A percentile compares a stretch with the other conserved stretches of the same genome.
Evolutionary conservation across 2,329 filamentous ascomycete genomes (phyloP).

Genomic region (Mollisiaceae sp.): DNA sequence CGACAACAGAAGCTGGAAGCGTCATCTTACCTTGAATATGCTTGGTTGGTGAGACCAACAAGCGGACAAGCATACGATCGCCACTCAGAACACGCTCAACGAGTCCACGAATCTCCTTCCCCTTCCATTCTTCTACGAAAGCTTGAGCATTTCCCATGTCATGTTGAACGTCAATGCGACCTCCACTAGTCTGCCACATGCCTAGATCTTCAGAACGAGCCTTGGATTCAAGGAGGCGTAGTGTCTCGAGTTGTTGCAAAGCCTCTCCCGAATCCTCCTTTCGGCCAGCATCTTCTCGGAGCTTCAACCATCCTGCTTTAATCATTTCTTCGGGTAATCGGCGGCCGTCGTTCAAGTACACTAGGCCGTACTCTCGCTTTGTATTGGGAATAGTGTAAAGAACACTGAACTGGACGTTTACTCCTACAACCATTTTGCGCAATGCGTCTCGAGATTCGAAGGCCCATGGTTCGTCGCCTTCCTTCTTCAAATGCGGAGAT

Average conservation of each 20-base stretch:
- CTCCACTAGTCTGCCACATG: conserved; percentile 73
- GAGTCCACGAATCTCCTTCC: conserved; percentile 80
- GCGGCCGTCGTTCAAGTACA: conserved; percentile 76
- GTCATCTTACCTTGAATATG: conserved; percentile 60
- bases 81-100: conserved; percentile 92
- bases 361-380: conserved; percentile 86
- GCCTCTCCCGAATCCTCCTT: conserved; percentile 86
- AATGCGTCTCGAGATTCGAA: conserved; percentile 96
- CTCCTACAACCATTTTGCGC: conserved; percentile 82
- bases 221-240: conserved; percentile 76
- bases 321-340: conserved; percentile 82
- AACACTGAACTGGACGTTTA: conserved; percentile 82
- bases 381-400: conserved; percentile 87
- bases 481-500: conserved; percentile 83
- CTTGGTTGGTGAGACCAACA: conserved; percentile 80
- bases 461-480: conserved; percentile 89
- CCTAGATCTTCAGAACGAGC: conserved; percentile 83
- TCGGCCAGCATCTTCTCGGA: conserved; percentile 90
- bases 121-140: conserved; percentile 85
- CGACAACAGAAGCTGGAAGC: neutral
- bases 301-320: conserved; percentile 88
- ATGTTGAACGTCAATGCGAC: conserved; percentile 76
- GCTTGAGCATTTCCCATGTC: conserved; percentile 77
- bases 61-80: conserved; percentile 84
- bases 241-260: conserved; percentile 72